Base-by-base conservation (phyloP, 257 asterid genomes). In the Haberlea rhodopensis region DNA sequence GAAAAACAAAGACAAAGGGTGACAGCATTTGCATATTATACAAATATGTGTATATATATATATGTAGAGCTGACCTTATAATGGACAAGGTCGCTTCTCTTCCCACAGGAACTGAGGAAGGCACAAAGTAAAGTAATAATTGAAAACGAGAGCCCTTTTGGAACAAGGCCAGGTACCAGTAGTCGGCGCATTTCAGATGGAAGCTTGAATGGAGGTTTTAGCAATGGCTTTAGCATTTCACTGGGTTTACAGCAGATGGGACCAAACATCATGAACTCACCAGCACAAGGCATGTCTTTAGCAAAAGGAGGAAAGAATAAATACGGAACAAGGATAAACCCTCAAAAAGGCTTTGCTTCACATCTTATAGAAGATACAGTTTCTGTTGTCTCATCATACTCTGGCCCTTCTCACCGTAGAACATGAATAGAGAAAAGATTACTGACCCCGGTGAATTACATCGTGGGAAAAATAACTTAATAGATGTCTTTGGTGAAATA, bases 1-100 rank as follows among this genome's bases (percentile, higher is more conserved):
- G 96, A 85, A 52, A 89, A 84, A 78, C 96, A 85, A 71, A 76
- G 95, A 75, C 95, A 82, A 69, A 65, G 95, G 94, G 99, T 92
- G 13, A 79, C 80, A 51, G 34, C 65, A 58, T 43, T 51, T 68
- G n/a, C 51, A 58, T 24, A 51, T 27, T 48, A 10, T 52, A 49
- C 59, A 71, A 1, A 67, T 1, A 11, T 52, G 34, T 45, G 71
- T 15, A 66, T 46, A 57, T 55, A 25, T 53, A 45, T 43, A 37
- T 55, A 32, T 34, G 66, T 59, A 73, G 53, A 20, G 22, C 37
- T 29, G 65, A 70, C 61, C 60, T 75, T 54, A 53, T 16, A 52
- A 52, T 21, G 57, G 40, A 60, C 20, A 61, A 61, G 26, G 45
- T 45, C 22, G 32, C 65, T n/a, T 60, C 45, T 52, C 48, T 27